Base-by-base conservation (phyloP, 495 filamentous ascomycete species). In the Zalerion maritima region DNA sequence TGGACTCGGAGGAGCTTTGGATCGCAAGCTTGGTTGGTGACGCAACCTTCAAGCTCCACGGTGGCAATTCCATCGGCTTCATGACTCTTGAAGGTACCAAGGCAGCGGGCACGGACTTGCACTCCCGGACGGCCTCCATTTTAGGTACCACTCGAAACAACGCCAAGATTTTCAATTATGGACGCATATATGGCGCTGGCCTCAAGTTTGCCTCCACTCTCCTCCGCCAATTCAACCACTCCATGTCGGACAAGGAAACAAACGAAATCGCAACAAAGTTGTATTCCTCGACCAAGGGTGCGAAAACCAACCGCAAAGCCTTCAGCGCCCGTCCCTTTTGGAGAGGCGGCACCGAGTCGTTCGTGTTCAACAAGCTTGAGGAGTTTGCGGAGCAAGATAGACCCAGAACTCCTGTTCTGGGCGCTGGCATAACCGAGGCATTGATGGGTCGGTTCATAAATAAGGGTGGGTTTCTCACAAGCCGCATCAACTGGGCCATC, bases 1-100 rank as follows among this genome's bases (percentile, higher is more conserved):
- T 99, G 5, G 89, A 99, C 44, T 94, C 86, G n/a, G 78, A 99
- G 49, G 89, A 99, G 54, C 66, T 99, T 18, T 99, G 89, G 89
- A 99, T 99, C 43, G 89, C 89, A 5, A 87, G 81, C 52, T 67
- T 99, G 3, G 73, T 99, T 18, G 89, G 89, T 13, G 89, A 99
- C 54, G 78, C 89, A 8, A 80, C 85, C 30, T 96, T 99, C 51
- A 73, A 78, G 38, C 58, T 96, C 2, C 89, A 99, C 38, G 89
- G 89, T 34, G 91, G 89, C 26, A 94, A 92, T 41, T 91, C 89
- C 3, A 78, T 96, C 31, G 89, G 91, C 5, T 99, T 99, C 60
- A 99, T 99, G 89, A 96, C 91, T 1, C 58, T 99, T 10, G 89
- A 99, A 52, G 89, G 89, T 5, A 87, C 83, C 28, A 96, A 94